phyloP scores from a whole-genome alignment of 1,139 yeast genomes.

The Sugiyamaella paludigena region DNA sequence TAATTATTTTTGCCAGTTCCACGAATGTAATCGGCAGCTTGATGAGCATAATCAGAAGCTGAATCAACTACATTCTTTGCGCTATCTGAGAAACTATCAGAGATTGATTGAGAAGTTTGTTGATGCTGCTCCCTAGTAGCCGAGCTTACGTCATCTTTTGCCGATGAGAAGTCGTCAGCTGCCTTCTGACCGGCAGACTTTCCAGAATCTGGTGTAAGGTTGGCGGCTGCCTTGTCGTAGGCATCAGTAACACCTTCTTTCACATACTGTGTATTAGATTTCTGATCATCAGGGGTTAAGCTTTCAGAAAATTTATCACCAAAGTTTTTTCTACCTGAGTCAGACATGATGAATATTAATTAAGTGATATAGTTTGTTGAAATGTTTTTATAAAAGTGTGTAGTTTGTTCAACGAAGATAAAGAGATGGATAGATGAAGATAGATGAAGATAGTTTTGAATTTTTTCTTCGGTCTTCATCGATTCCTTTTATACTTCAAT shows the following conservation, averaged over 20 bases:
- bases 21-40: constrained; percentile 21
- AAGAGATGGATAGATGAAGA: not conserved
- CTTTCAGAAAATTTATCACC: constrained; percentile 65
- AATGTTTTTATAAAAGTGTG: not conserved
- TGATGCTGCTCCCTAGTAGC: constrained; percentile 19
- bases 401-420: not conserved
- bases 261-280: constrained; percentile 60
- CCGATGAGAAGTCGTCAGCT: constrained; percentile 54
- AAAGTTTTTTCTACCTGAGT: constrained; percentile 69
- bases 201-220: constrained; percentile 57
- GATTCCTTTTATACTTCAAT: no score
- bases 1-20: constrained; percentile 7
- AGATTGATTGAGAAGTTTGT: constrained; percentile 9
- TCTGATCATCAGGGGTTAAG: constrained; percentile 70
- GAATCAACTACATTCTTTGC: constrained; percentile 20
- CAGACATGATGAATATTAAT: constrained; percentile 25
- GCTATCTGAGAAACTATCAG: constrained; percentile 15
- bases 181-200: constrained; percentile 69
- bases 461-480: no score
- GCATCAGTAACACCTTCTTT: constrained; percentile 69
- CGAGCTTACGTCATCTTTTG: constrained; percentile 41
- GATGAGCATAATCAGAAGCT: constrained; percentile 20
- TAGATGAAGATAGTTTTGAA: no score
- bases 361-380: no score
- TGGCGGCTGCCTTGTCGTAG: constrained; percentile 61